These are phyloP conservation scores for Trichoderma endophyticum DNA, from an alignment of 2,329 filamentous ascomycete species.

Conservation along the genomic window DNA sequence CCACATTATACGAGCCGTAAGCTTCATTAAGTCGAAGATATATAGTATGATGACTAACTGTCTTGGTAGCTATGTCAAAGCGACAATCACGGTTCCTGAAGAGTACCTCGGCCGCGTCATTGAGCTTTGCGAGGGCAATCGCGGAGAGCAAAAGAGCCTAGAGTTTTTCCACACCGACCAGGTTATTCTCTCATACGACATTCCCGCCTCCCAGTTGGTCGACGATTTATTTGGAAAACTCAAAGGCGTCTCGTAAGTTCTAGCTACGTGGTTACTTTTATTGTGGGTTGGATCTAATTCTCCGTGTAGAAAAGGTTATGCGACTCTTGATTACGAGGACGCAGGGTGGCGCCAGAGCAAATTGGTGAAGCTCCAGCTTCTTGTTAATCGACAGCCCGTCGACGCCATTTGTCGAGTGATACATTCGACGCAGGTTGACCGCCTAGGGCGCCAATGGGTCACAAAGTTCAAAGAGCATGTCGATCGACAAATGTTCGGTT, in stretches of 20 bases:
- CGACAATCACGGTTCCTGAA: constrained; percentile 86
- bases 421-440: constrained; percentile 75
- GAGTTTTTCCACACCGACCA: constrained; percentile 90
- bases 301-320: constrained; percentile 71
- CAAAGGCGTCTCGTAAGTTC: constrained; percentile 72
- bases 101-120: constrained; percentile 94
- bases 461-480: constrained; percentile 96
- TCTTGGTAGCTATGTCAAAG: constrained; percentile 59
- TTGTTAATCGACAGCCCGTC: constrained; percentile 90
- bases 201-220: constrained; percentile 85
- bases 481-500: constrained; percentile 85
- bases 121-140: constrained; percentile 86
- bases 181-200: constrained; percentile 88
- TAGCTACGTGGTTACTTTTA: background rate
- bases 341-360: constrained; percentile 78
- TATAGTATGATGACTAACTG: background rate
- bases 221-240: constrained; percentile 97
- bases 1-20: constrained; percentile 51
- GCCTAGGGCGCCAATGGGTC: constrained; percentile 83
- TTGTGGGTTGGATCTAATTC: background rate
- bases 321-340: constrained; percentile 94
- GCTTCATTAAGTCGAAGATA: constrained; percentile 19
- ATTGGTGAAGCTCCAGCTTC: constrained; percentile 83
- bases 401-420: constrained; percentile 92
- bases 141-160: constrained; percentile 81